Base-by-base conservation (phyloP, 305 asterid genomes). In the Rubia peregrina region DNA sequence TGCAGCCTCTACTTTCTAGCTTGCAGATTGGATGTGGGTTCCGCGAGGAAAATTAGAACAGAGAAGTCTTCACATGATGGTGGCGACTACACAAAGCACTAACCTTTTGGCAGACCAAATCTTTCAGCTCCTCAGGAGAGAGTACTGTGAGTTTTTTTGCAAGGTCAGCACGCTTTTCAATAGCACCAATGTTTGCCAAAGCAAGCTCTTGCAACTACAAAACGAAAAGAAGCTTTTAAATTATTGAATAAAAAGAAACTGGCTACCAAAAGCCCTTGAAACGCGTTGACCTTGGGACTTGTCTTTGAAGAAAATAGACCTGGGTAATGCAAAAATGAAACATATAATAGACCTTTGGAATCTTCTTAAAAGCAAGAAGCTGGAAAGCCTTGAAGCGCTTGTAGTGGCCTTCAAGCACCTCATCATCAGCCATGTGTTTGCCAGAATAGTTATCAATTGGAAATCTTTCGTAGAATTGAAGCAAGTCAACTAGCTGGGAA, bases 371-470 rank as follows among this genome's bases (percentile, higher is more conserved):
- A 64, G 89, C 90, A 82, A 88, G 83, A 72, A 89, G 89, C 82
- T 94, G 99, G 81, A 94, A 88, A 77, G 99, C 96, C 88, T 89
- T 96, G 69, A 94, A 80, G 70, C 93, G 97, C 79, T 86, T 89
- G 78, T 94, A 94, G 77, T 91, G 97, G 74, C 90, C 86, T 77
- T 87, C 96, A 77, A 94, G 90, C 67, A 91, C 99, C 83, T 91
- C 99, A 77, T 94, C 99, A 78, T 91, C 99, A 77, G 96, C 85
- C 98, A 89, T 91, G 84, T 94, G 99, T 76, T 95, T 85, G 82
- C 99, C 99, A 74, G 85, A 80, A 79, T 87, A 92, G 74, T 94
- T 96, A 86, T 94, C 95, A 74, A 94, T 91, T 81, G 90, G 98
- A 79, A 94, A 94, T 61, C 89, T 86, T 84, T 89, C 99, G 78